Conservation (phyloP, 495 filamentous ascomycete genomes). For the Xylaria sp. region DNA sequence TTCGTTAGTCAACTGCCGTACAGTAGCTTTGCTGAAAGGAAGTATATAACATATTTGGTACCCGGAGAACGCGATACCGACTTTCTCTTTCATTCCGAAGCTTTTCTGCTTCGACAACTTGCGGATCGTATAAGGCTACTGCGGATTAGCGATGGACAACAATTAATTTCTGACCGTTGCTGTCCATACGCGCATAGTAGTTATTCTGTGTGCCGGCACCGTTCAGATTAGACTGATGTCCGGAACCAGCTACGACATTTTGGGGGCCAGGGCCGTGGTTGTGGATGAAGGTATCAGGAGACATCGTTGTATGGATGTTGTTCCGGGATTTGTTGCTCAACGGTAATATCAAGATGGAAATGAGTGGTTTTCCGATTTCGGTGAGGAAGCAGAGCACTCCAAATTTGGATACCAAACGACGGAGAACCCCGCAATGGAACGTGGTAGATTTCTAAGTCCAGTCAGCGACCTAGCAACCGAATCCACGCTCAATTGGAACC, state of each 20-base stretch:
- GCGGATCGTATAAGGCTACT: neutral
- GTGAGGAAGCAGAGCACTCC: neutral
- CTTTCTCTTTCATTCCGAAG: neutral
- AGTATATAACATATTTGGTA: neutral
- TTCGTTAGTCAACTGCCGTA: neutral
- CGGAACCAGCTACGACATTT: neutral
- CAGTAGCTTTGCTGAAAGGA: neutral
- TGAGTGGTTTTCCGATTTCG: neutral
- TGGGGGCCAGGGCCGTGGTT: conserved; percentile 15
- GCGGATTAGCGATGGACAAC: neutral
- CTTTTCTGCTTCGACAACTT: neutral
- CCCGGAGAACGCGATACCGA: neutral
- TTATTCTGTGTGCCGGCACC: conserved; percentile 23
- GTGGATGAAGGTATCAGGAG: neutral
- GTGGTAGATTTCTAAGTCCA: neutral
- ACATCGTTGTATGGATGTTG: neutral
- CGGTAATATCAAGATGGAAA: neutral
- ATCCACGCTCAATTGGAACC: neutral
- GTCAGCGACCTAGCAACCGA: neutral
- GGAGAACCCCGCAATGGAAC: neutral
- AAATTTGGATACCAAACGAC: too few relatives aligned
- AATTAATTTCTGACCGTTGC: neutral
- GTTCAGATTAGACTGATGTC: neutral
- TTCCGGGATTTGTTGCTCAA: neutral
- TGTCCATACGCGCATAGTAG: conserved; percentile 6